Conservation (phyloP, 768 basidiomycete genomes). For the Termitomyces sp. region DNA sequence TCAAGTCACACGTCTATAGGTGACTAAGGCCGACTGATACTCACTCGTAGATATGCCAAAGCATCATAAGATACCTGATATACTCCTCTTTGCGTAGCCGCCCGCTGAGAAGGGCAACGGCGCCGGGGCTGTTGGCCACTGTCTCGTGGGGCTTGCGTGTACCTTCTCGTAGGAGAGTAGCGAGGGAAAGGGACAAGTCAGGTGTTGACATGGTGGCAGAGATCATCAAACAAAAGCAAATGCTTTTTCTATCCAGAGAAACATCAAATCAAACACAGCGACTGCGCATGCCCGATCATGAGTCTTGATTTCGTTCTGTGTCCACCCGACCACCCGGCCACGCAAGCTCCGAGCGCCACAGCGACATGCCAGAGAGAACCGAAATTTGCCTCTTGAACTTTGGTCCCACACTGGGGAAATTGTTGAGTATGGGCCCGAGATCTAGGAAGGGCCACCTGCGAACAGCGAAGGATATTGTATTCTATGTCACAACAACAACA, state of each 20-base stretch:
- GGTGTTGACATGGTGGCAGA: constrained; percentile 27
- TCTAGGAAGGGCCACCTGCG: too few species aligned
- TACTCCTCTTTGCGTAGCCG: constrained; percentile 61
- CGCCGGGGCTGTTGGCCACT: constrained; percentile 54
- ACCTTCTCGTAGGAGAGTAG: constrained; percentile 41
- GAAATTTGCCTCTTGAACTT: neutral
- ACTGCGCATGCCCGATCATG: too few species aligned
- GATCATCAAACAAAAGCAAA: neutral
- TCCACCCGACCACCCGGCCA: too few species aligned
- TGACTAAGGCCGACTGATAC: constrained; percentile 17
- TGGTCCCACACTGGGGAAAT: too few species aligned
- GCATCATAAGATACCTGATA: constrained; percentile 64
- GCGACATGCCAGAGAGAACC: neutral
- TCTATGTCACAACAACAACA: too few species aligned
- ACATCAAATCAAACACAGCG: neutral
- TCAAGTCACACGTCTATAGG: neutral
- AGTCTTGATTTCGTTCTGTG: too few species aligned
- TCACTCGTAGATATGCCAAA: constrained; percentile 78
- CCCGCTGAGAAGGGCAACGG: constrained; percentile 51
- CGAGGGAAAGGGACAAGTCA: constrained; percentile 38
- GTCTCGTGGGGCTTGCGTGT: constrained; percentile 51
- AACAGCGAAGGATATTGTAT: too few species aligned
- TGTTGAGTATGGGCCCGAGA: too few species aligned
- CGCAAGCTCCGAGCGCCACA: neutral
- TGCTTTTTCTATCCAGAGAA: too few species aligned